Base-by-base conservation (phyloP, 768 basidiomycete genomes). In the Holtermannia corniformis region DNA sequence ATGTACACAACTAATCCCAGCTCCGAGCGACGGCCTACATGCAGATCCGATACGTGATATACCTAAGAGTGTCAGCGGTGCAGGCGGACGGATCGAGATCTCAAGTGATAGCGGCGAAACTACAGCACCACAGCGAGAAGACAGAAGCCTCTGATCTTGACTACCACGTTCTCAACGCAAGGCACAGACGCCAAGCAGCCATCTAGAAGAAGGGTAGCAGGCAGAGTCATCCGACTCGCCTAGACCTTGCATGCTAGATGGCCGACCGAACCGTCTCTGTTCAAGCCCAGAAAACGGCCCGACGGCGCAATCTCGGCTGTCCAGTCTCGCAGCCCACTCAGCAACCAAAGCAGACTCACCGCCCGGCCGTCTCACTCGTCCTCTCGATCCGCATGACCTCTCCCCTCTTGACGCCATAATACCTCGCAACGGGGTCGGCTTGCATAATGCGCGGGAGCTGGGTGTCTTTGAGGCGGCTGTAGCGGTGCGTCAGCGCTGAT, bases 361-460 rank as follows among this genome's bases (percentile, higher is more conserved):
- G 41, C 49, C 93, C 93, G 58, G 86, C 87, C 16, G 95, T 99
- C 78, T 97, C 95, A 74, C 87, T 91, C 23, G 91, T 87, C 64
- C 95, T 78, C 55, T 86, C 96, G 64, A 99, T 97, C 78, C 95
- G 96, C 73, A 99, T 95, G 44, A 99, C 95, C 72, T 93, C 89
- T 23, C 93, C 92, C 47, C 95, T 81, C 63, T 83, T 80, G 52
- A 99, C 81, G 48, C 95, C 95, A 75, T 96, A 99, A 73, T 99
- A 97, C 54, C 92, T 82, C 41, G 95, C 90, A n/a, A 99, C 93
- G 10, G 95, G 95, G 73, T 99, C 95, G 23, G 85, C 83, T 41
- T 95, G 74, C 74, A 96, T 92, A 58, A 99, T 97, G 21, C 95
- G 87, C 45, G 95, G 95, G 51, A 99, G 78, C 67, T 99, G 95